These are phyloP conservation scores for Bimuria novae-zelandiae DNA, from an alignment of 2,329 filamentous ascomycete genomes.

Conservation along the genomic window DNA sequence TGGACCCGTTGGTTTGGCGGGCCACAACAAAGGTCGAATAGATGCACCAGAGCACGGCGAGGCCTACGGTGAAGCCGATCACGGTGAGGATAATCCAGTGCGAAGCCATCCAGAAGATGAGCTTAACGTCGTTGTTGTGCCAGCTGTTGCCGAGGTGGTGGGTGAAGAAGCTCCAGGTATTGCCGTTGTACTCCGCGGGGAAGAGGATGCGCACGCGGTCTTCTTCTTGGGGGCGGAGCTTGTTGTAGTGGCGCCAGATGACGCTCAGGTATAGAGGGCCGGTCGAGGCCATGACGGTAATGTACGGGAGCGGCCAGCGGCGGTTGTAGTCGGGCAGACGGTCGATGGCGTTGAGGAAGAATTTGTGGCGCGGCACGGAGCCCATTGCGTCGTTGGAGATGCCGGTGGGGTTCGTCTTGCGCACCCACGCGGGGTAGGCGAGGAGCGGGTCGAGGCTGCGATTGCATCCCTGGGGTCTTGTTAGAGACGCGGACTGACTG, in stretches of 20 bases:
- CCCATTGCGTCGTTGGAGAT: slow-evolving; percentile 85
- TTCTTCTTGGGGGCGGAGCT: slow-evolving; percentile 52
- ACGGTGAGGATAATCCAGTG: slow-evolving; percentile 62
- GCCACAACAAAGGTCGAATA: slow-evolving; percentile 57
- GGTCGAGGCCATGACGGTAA: slow-evolving; percentile 79
- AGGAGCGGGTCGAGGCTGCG: slow-evolving; percentile 70
- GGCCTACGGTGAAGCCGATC: slow-evolving; percentile 58
- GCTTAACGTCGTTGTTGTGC: slow-evolving; percentile 65
- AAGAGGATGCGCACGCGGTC: slow-evolving; percentile 70
- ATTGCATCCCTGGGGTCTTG: slow-evolving; percentile 63
- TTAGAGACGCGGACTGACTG: too few relatives aligned
- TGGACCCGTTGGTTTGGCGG: slow-evolving; percentile 32
- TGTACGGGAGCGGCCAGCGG: slow-evolving; percentile 72
- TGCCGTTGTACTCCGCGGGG: slow-evolving; percentile 70
- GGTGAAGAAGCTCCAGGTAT: slow-evolving; percentile 74
- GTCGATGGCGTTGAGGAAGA: slow-evolving; percentile 72
- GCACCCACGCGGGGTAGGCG: slow-evolving; percentile 70
- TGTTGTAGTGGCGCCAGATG: slow-evolving; percentile 75
- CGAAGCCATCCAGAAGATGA: slow-evolving; percentile 67
- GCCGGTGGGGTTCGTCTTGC: slow-evolving; percentile 74
- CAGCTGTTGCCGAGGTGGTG: slow-evolving; percentile 68
- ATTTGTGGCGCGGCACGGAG: slow-evolving; percentile 71
- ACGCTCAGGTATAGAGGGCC: slow-evolving; percentile 77
- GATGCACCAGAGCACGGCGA: slow-evolving; percentile 54
- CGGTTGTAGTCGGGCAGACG: slow-evolving; percentile 69